phyloP scores from a whole-genome alignment of 2,329 filamentous ascomycete species.

The Pseudogymnoascus sp. region DNA sequence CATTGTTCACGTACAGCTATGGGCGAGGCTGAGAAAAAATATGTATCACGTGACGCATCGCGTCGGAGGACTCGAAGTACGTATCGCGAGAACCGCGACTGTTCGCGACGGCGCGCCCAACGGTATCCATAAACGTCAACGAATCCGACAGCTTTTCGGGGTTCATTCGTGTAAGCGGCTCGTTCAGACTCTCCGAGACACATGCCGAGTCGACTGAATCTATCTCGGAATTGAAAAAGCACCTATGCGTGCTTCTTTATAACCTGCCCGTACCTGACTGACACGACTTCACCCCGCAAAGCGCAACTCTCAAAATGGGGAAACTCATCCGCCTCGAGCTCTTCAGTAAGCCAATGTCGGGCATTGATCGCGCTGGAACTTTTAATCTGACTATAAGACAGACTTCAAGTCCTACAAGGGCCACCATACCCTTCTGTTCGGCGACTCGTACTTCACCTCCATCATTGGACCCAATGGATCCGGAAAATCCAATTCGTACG shows the following conservation, averaged over 20 bases:
- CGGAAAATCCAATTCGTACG: conserved; percentile 92
- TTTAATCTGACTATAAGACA: conserved; percentile 29
- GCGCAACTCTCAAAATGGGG: conserved; percentile 59
- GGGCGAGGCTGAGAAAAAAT: neutral
- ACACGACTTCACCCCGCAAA: conserved; percentile 12
- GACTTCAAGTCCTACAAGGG: conserved; percentile 99
- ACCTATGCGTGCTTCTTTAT: neutral
- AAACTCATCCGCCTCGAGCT: conserved; percentile 93
- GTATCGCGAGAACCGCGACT: conserved; percentile 2
- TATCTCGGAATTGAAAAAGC: neutral
- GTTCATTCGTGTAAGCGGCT: neutral
- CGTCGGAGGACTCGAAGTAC: neutral
- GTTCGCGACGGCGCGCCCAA: neutral
- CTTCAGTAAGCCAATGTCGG: conserved; percentile 58
- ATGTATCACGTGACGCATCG: neutral
- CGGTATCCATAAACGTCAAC: conserved; percentile 1
- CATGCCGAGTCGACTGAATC: neutral
- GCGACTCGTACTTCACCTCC: conserved; percentile 97
- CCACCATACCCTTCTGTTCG: conserved; percentile 87
- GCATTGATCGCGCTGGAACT: neutral
- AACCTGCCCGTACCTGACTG: neutral
- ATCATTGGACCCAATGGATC: conserved; percentile 99
- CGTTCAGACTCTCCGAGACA: neutral
- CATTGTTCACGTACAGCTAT: neutral
- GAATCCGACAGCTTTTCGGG: neutral